Conservation (phyloP, 2,329 filamentous ascomycete genomes). For the Beauveria pseudobassiana region DNA sequence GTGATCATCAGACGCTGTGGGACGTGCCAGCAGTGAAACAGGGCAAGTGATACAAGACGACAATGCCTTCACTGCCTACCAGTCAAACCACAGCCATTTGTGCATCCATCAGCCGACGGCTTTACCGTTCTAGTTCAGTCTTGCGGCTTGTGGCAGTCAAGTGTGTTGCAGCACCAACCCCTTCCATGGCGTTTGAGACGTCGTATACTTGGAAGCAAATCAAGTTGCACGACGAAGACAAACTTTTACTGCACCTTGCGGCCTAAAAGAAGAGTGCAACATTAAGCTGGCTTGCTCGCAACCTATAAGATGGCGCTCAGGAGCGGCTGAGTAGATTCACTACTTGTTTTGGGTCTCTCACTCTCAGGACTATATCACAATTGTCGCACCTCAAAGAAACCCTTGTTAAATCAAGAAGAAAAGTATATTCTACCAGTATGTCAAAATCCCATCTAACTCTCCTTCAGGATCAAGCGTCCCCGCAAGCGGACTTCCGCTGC, state of each 20-base stretch:
- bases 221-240: background rate
- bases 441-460: background rate
- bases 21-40: background rate
- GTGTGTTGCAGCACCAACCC: background rate
- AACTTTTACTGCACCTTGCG: background rate
- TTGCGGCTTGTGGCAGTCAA: background rate
- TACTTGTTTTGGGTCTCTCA: background rate
- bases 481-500: background rate
- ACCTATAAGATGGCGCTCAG: background rate
- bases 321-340: background rate
- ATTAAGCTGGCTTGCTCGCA: background rate
- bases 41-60: too few relatives aligned
- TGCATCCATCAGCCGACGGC: background rate
- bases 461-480: background rate
- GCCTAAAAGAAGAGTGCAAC: background rate
- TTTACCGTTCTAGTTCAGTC: background rate
- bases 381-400: background rate
- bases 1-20: background rate
- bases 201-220: background rate
- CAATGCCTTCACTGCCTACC: background rate
- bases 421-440: background rate
- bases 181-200: background rate
- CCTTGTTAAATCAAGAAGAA: background rate
- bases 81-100: background rate
- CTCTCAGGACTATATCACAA: background rate